phyloP scores from a whole-genome alignment of 2,329 filamentous ascomycete genomes.

The Pestalotiopsis sp. region DNA sequence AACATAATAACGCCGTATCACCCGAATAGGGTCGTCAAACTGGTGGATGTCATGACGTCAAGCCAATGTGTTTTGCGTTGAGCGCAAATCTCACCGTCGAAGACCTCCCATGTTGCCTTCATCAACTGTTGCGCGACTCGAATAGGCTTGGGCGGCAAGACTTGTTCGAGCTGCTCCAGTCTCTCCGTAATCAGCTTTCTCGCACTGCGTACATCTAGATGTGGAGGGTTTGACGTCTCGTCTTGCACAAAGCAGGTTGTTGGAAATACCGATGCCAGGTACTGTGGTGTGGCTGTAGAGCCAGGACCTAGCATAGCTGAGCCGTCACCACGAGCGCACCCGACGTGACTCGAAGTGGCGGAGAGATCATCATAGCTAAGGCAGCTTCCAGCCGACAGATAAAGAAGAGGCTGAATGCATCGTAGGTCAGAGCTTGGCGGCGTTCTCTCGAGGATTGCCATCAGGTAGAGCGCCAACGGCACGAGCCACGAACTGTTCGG shows the following conservation, averaged over 20 bases:
- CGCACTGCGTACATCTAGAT: neutral
- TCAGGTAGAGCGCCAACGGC: constrained; percentile 6
- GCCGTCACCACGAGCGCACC: neutral
- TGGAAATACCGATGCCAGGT: neutral
- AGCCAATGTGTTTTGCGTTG: constrained; percentile 8
- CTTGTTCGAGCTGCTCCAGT: constrained; percentile 1
- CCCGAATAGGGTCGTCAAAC: constrained; percentile 6
- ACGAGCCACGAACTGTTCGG: constrained; percentile 1
- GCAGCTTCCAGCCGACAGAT: constrained; percentile 9
- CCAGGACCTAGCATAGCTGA: neutral
- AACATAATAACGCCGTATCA: neutral
- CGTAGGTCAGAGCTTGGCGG: constrained; percentile 7
- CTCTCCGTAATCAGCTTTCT: constrained; percentile 4
- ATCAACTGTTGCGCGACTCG: constrained; percentile 7
- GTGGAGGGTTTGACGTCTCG: neutral
- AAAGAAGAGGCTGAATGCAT: constrained; percentile 9
- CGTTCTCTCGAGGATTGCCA: neutral
- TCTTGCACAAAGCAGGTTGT: neutral
- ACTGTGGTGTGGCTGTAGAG: neutral
- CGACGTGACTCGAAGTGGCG: neutral
- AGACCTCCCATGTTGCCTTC: constrained; percentile 7
- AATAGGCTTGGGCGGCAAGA: constrained; percentile 6
- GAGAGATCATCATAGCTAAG: neutral
- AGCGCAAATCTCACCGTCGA: neutral
- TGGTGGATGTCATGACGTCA: constrained; percentile 6